A percentile compares a stretch with the other conserved stretches of the same genome.
These are phyloP conservation scores for Sequoiadendron giganteum DNA, from an alignment of 75 land plant genomes.

Conservation along the genomic window DNA sequence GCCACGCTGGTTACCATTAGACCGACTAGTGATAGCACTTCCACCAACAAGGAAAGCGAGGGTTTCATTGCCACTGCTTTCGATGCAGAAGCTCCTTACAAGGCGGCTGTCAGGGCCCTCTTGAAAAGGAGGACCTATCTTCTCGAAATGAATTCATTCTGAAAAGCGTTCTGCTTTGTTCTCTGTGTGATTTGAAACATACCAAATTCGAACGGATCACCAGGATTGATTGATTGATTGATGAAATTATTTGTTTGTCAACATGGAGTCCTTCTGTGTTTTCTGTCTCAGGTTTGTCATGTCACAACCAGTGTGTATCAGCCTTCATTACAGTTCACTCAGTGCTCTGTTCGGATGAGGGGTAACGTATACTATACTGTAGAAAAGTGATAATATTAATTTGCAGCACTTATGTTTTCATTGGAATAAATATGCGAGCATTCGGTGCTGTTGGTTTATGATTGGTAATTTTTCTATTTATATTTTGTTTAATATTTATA, in stretches of 20 bases:
- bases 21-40: slow-evolving; percentile 13
- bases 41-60: slow-evolving; percentile 16
- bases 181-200: too few species aligned
- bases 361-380: neutral
- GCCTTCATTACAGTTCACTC: neutral
- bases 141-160: slow-evolving; percentile 57
- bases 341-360: neutral
- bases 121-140: slow-evolving; percentile 33
- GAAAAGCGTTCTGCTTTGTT: neutral
- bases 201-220: too few species aligned
- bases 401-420: neutral
- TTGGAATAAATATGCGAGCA: too few species aligned
- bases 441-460: too few species aligned
- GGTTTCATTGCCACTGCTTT: slow-evolving; percentile 23
- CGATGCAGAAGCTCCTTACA: slow-evolving; percentile 21
- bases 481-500: too few species aligned
- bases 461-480: too few species aligned
- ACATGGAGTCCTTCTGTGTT: neutral
- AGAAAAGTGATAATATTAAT: neutral
- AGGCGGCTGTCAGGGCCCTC: slow-evolving; percentile 21
- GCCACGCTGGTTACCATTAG: slow-evolving; percentile 55
- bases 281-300: neutral
- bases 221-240: neutral
- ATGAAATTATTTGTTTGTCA: neutral
- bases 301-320: neutral